phyloP scores from a whole-genome alignment of 805 yeast genomes.

The Starmerella etchellsii region DNA sequence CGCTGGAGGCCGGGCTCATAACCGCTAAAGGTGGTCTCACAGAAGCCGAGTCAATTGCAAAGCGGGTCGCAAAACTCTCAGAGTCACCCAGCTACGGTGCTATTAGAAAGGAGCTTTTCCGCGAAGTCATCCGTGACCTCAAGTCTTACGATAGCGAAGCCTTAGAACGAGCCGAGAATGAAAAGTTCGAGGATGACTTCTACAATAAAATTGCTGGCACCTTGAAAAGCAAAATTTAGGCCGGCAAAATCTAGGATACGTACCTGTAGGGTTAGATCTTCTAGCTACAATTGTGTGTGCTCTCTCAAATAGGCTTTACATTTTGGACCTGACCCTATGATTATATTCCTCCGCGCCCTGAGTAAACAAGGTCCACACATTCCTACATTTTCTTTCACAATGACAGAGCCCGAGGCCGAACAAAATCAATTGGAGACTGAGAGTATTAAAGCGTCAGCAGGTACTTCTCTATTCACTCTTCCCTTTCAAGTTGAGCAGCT shows the following conservation, averaged over 20 bases:
- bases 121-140: slow-evolving; percentile 22
- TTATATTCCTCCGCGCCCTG: no score
- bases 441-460: no score
- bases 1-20: slow-evolving; percentile 60
- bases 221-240: slow-evolving; percentile 6
- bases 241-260: no score
- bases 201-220: slow-evolving; percentile 10
- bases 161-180: slow-evolving; percentile 1
- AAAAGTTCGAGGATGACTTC: slow-evolving; percentile 14
- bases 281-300: no score
- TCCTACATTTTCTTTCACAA: no score
- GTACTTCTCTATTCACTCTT: no score
- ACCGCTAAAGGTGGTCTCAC: slow-evolving; percentile 27
- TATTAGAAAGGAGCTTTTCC: slow-evolving; percentile 23
- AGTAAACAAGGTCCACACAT: no score
- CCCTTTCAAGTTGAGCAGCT: slow-evolving; percentile 9
- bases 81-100: slow-evolving; percentile 25
- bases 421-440: no score
- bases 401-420: no score
- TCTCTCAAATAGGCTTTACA: no score
- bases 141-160: slow-evolving; percentile 13
- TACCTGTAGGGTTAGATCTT: no score
- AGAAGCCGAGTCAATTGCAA: slow-evolving; percentile 26
- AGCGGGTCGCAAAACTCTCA: slow-evolving; percentile 19
- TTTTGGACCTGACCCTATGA: no score